These are phyloP conservation scores for Parastagonospora avenae DNA, from an alignment of 2,329 filamentous ascomycete genomes.

Conservation along the genomic window DNA sequence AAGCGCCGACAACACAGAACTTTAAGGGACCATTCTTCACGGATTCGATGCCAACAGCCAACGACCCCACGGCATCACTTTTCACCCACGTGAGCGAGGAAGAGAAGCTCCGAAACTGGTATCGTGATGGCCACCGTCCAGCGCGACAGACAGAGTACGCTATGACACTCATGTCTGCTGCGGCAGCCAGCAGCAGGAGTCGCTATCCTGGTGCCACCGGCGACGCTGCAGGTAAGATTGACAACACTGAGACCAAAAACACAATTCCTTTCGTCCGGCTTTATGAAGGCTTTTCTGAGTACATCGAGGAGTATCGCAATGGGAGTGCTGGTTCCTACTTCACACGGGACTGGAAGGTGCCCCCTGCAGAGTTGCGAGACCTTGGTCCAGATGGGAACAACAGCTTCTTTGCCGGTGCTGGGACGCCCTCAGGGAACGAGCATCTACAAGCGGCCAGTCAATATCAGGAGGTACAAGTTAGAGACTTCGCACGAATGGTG, in stretches of 20 bases:
- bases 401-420: slow-evolving; percentile 43
- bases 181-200: slow-evolving; percentile 11
- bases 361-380: slow-evolving; percentile 49
- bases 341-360: slow-evolving; percentile 43
- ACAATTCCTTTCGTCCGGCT: slow-evolving; percentile 49
- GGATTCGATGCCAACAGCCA: slow-evolving; percentile 33
- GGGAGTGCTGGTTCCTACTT: slow-evolving; percentile 46
- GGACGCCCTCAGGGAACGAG: neutral
- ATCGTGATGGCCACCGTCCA: slow-evolving; percentile 36
- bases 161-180: slow-evolving; percentile 27
- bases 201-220: slow-evolving; percentile 20
- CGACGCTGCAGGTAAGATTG: slow-evolving; percentile 1
- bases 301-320: slow-evolving; percentile 39
- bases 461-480: no score
- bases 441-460: neutral
- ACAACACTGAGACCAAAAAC: slow-evolving; percentile 20
- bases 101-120: slow-evolving; percentile 51
- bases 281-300: slow-evolving; percentile 50
- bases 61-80: slow-evolving; percentile 31
- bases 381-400: slow-evolving; percentile 42
- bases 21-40: slow-evolving; percentile 47
- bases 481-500: no score
- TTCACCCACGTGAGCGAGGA: slow-evolving; percentile 33
- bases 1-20: slow-evolving; percentile 39
- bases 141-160: slow-evolving; percentile 33